Evolutionary conservation across 75 land plant species (phyloP).

Genomic region (Picea sitchensis): DNA sequence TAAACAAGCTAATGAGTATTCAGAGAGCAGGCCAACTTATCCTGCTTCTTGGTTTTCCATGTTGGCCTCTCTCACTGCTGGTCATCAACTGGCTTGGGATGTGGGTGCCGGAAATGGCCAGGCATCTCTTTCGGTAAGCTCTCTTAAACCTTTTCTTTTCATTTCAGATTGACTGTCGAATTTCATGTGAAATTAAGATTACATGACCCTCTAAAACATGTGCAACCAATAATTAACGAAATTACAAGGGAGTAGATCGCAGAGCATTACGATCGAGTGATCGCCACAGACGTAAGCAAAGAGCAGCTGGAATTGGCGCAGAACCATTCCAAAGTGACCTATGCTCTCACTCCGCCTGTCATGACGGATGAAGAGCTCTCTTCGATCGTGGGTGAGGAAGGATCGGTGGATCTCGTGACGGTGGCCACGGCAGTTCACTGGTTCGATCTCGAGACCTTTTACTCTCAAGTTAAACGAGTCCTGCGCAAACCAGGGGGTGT

Average conservation of each 20-base stretch:
- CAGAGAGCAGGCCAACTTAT: slow-evolving; percentile 34
- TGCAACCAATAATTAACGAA: too few relatives aligned
- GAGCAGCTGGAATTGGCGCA: slow-evolving; percentile 29
- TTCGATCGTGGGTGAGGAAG: slow-evolving; percentile 25
- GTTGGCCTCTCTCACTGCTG: slow-evolving; percentile 31
- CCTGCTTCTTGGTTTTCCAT: slow-evolving; percentile 27
- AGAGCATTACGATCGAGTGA: slow-evolving; percentile 40
- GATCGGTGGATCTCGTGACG: slow-evolving; percentile 41
- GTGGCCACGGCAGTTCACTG: slow-evolving; percentile 56
- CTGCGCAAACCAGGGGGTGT: slow-evolving; percentile 32
- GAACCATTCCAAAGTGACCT: slow-evolving; percentile 29
- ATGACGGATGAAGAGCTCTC: slow-evolving; percentile 18
- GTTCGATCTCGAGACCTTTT: slow-evolving; percentile 55
- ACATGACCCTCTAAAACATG: too few relatives aligned
- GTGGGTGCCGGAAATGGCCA: slow-evolving; percentile 60
- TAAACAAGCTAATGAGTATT: slow-evolving; percentile 40
- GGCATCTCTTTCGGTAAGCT: slow-evolving; percentile 30
- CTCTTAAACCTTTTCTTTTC: neutral
- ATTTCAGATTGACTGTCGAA: neutral
- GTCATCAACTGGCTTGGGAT: slow-evolving; percentile 45
- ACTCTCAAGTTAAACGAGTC: slow-evolving; percentile 30
- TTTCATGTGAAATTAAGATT: too few relatives aligned
- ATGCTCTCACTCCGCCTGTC: slow-evolving; percentile 23
- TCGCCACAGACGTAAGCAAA: slow-evolving; percentile 54
- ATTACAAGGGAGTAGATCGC: slow-evolving; percentile 22